Base-by-base conservation (phyloP, 352 stramenopile species). In the Globisporangium iwayamae region DNA sequence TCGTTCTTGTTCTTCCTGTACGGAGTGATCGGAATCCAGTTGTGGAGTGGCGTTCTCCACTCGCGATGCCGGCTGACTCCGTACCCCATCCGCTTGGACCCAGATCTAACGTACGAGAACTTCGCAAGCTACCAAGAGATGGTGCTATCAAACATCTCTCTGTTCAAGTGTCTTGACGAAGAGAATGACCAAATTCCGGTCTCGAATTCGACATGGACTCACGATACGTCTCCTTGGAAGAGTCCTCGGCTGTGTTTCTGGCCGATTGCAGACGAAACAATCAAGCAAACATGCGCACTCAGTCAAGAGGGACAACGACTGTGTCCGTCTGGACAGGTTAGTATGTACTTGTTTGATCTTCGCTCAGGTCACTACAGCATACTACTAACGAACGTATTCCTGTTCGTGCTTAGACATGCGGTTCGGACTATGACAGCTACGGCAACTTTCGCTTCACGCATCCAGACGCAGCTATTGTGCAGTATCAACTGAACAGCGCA, bases 1-100 rank as follows among this genome's bases (percentile, higher is more conserved):
- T 72, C 52, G 1, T 96, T 97, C 56, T 52, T 94, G 2, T 96
- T 95, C 55, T 90, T 93, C 34, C 60, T 96, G 22, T 96, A 96
- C 53, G 86, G 79, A 3, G 89, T 96, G 4, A 74, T 96, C 51
- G 89, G 81, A 1, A 72, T 96, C 6, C 84, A 97, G 69, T 48
- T 97, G 2, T 97, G 85, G 71, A 83, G 77, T 39, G 88, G 83
- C 0, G 78, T 83, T 36, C 62, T 91, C 4, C 83, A 90, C 50
- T 59, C 76, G 4, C 67, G 83, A 2, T 96, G 85, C 65, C 79
- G 83, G 16, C 64, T 95, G 1, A 95, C 85, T 16, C 84, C 84
- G 2, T 83, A 71, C 62, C 85, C 87, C 1, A 64, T 96, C 16
- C 72, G 58, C 1, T 69, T 91, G 43, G 71, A 84, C 39, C 51